These are phyloP conservation scores for Chrysosphaeria jannelii DNA, from an alignment of 2,329 filamentous ascomycete genomes.

Conservation along the genomic window DNA sequence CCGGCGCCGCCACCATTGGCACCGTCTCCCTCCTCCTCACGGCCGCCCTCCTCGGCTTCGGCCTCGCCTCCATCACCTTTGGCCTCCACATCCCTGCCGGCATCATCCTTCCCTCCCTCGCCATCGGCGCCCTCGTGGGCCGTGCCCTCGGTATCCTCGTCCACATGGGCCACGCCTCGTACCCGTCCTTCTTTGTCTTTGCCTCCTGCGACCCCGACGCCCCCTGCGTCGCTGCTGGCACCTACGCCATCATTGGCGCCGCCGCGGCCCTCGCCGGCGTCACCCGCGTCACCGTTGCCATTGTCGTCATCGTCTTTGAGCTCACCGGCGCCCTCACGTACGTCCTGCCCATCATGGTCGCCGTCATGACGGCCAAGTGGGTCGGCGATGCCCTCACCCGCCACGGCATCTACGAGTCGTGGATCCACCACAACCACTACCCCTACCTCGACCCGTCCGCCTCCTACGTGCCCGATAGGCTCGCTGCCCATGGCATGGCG, in stretches of 20 bases:
- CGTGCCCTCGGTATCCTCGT: conserved; percentile 71
- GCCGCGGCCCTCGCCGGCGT: conserved; percentile 83
- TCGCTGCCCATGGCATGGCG: conserved; percentile 76
- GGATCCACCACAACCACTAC: conserved; percentile 91
- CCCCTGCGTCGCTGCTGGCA: conserved; percentile 72
- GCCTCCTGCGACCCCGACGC: conserved; percentile 56
- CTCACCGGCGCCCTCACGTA: conserved; percentile 87
- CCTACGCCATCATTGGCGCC: conserved; percentile 87
- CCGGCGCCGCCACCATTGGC: conserved; percentile 48
- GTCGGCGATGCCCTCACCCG: conserved; percentile 85
- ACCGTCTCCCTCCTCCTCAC: conserved; percentile 62
- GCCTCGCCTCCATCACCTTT: conserved; percentile 68
- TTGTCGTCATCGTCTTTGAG: conserved; percentile 98
- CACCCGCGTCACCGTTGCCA: conserved; percentile 88
- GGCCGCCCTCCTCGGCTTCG: conserved; percentile 57
- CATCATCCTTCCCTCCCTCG: conserved; percentile 87
- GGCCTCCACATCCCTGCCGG: conserved; percentile 83
- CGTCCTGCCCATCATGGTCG: conserved; percentile 94
- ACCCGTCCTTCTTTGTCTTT: conserved; percentile 53
- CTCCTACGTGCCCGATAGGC: conserved; percentile 40
- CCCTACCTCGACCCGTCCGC: conserved; percentile 64
- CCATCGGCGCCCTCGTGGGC: conserved; percentile 72
- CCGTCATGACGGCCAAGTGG: conserved; percentile 96
- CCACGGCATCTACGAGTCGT: conserved; percentile 84
- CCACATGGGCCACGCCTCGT: conserved; percentile 58